Percentiles rank a stretch among this genome's conserved stretches.
phyloP scores from a whole-genome alignment of 2,329 filamentous ascomycete genomes.

The Ustilaginoidea virens region DNA sequence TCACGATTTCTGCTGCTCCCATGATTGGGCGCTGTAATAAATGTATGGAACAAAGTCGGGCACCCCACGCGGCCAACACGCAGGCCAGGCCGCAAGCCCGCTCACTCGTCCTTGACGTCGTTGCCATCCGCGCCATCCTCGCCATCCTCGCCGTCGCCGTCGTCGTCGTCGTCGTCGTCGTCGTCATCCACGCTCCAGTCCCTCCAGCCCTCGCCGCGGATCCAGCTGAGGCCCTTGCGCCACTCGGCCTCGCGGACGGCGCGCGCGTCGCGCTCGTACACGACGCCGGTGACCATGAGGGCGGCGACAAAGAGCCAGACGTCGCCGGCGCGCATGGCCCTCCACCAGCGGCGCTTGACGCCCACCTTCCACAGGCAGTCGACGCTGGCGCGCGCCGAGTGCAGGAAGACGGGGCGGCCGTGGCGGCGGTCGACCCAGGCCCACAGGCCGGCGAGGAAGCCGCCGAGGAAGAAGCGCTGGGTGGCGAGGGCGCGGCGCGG shows the following conservation, averaged over 20 bases:
- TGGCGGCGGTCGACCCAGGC: conserved; percentile 56
- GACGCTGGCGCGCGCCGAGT: conserved; percentile 61
- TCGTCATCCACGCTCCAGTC: conserved; percentile 44
- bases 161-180: conserved; percentile 10
- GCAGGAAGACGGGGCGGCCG: conserved; percentile 58
- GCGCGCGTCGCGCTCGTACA: conserved; percentile 57
- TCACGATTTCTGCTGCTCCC: no score
- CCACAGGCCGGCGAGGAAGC: conserved; percentile 74
- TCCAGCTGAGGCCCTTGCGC: conserved; percentile 58
- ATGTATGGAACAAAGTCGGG: no score
- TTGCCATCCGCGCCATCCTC: no score
- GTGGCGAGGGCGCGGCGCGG: conserved; percentile 62
- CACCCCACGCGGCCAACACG: no score
- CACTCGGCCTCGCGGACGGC: conserved; percentile 52
- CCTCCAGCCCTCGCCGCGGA: conserved; percentile 60
- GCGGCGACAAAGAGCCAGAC: conserved; percentile 69
- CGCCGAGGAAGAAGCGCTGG: conserved; percentile 79
- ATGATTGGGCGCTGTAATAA: no score
- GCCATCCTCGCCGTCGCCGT: neutral
- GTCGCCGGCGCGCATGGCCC: conserved; percentile 66
- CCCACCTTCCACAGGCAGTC: conserved; percentile 86
- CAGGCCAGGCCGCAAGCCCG: no score
- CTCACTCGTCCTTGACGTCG: no score
- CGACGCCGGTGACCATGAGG: conserved; percentile 60
- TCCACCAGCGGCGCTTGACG: conserved; percentile 82